Conservation (phyloP, 176 grass and related monocot species). For the Panicum miliaceum region DNA sequence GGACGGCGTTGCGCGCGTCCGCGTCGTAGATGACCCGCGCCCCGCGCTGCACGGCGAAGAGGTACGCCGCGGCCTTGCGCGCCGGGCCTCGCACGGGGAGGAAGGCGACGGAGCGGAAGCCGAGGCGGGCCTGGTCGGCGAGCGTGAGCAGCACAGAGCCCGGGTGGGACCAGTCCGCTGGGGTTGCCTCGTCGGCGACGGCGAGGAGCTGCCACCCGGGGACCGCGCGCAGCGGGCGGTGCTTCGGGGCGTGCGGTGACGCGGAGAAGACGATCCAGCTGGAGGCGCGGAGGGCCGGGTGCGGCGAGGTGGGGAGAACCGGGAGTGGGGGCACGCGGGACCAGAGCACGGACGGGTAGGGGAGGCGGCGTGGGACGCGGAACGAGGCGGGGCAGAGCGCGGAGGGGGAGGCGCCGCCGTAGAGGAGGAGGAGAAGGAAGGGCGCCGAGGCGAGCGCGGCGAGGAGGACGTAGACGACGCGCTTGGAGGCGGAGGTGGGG, state of each 20-base stretch:
- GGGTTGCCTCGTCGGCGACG: slow-evolving; percentile 73
- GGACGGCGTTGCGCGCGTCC: slow-evolving; percentile 67
- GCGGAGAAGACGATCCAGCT: slow-evolving; percentile 80
- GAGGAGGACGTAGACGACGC: slow-evolving; percentile 39
- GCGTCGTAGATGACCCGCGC: slow-evolving; percentile 84
- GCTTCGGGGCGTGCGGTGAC: slow-evolving; percentile 49
- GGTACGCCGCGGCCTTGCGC: slow-evolving; percentile 75
- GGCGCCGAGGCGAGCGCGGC: slow-evolving; percentile 37
- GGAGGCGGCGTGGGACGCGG: slow-evolving; percentile 36
- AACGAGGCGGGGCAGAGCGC: slow-evolving; percentile 33
- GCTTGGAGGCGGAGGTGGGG: slow-evolving; percentile 17
- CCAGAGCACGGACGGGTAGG: slow-evolving; percentile 75
- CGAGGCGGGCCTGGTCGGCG: slow-evolving; percentile 65
- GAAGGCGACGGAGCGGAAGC: slow-evolving; percentile 77
- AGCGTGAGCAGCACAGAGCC: slow-evolving; percentile 78
- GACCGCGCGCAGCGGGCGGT: slow-evolving; percentile 50
- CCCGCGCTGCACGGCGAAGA: slow-evolving; percentile 90
- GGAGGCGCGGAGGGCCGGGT: slow-evolving; percentile 63
- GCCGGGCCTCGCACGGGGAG: slow-evolving; percentile 64
- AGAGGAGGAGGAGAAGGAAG: slow-evolving; percentile 39
- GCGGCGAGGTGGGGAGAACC: slow-evolving; percentile 42
- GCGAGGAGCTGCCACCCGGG: slow-evolving; percentile 85
- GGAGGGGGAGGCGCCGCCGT: slow-evolving; percentile 23
- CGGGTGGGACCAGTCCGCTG: slow-evolving; percentile 71
- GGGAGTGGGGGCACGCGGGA: slow-evolving; percentile 56